A percentile compares a stretch with the other conserved stretches of the same genome.
phyloP scores from a whole-genome alignment of 208 protist genomes.

The Leishmania turanica region DNA sequence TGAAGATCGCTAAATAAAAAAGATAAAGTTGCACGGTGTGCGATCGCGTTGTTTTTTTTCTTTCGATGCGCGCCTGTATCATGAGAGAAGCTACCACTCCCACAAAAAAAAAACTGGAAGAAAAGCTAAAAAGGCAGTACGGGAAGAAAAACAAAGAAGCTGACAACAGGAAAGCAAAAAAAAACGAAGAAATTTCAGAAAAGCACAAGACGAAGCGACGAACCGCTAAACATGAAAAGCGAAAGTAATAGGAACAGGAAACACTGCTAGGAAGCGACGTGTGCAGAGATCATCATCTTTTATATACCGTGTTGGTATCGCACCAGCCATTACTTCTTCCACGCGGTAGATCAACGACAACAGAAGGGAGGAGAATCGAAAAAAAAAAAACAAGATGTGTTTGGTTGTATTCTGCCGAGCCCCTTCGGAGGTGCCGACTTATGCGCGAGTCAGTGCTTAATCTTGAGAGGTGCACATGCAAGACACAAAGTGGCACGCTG shows the following conservation, averaged over 20 bases:
- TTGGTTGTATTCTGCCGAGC: neutral
- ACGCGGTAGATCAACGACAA: neutral
- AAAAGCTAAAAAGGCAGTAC: neutral
- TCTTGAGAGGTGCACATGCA: neutral
- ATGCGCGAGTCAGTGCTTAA: neutral
- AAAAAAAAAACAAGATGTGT: neutral
- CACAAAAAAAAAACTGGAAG: neutral
- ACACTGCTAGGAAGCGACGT: neutral
- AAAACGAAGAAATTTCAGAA: conserved; percentile 5
- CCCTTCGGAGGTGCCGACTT: neutral
- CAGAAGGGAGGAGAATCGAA: neutral
- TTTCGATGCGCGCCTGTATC: neutral
- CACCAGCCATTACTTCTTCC: neutral
- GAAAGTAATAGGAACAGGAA: neutral
- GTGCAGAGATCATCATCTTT: neutral
- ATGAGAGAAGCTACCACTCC: neutral
- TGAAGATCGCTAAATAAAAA: neutral
- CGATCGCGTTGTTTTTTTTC: neutral
- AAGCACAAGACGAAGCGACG: neutral
- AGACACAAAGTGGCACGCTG: neutral
- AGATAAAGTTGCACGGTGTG: neutral
- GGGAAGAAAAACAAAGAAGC: conserved; percentile 8
- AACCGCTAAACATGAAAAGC: neutral
- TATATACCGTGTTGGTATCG: neutral
- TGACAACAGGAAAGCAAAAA: neutral